These are phyloP conservation scores for Chrysoporthe deuterocubensis DNA, from an alignment of 2,329 filamentous ascomycete genomes.

Conservation along the genomic window DNA sequence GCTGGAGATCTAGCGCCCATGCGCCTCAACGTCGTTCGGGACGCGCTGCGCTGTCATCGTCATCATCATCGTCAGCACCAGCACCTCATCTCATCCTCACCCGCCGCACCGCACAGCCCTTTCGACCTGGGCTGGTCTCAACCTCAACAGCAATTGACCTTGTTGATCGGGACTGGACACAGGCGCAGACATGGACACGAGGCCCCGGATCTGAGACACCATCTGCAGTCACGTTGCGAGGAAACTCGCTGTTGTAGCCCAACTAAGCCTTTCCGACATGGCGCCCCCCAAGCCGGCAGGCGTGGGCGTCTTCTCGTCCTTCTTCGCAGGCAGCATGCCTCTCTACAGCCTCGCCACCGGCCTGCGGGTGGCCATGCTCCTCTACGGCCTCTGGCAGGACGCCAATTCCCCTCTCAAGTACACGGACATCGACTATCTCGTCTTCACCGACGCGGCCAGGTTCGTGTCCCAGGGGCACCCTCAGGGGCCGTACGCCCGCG, in stretches of 20 bases:
- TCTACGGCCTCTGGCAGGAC: conserved; percentile 94
- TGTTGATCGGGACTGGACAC: neutral
- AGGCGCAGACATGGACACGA: neutral
- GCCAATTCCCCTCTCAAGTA: conserved; percentile 92
- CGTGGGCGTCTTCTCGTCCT: conserved; percentile 31
- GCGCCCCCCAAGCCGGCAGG: conserved; percentile 5
- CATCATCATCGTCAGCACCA: neutral
- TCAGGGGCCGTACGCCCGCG: conserved; percentile 78
- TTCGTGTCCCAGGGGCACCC: conserved; percentile 64
- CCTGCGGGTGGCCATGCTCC: conserved; percentile 73
- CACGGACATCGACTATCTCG: conserved; percentile 97
- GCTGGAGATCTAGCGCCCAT: neutral
- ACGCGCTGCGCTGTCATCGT: neutral
- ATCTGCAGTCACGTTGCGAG: neutral
- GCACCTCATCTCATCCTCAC: neutral
- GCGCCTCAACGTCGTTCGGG: neutral
- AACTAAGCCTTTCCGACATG: conserved; percentile 3
- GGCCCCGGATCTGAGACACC: neutral
- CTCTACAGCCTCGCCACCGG: conserved; percentile 63
- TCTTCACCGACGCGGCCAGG: conserved; percentile 94
- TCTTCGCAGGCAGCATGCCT: conserved; percentile 46
- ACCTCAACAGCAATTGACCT: too few species aligned
- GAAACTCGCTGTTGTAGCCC: too few species aligned
- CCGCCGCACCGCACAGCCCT: neutral
- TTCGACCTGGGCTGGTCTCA: neutral